Evolutionary conservation across 768 basidiomycete genomes (phyloP).

Genomic region (Calvatia gigantea): DNA sequence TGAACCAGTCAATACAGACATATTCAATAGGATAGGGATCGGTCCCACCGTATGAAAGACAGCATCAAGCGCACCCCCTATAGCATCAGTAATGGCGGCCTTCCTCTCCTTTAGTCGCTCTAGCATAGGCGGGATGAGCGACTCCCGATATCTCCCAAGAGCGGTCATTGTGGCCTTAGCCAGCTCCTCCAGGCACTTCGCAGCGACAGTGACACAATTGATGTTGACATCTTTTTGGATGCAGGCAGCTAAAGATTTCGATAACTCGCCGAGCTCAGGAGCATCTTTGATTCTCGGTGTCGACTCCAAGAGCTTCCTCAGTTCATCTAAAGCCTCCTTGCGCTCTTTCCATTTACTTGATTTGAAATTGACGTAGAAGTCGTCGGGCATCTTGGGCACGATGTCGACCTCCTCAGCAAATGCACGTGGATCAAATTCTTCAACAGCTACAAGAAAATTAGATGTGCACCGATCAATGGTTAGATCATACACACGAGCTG

Average conservation of each 20-base stretch:
- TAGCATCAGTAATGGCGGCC: slow-evolving; percentile 81
- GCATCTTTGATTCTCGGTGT: slow-evolving; percentile 79
- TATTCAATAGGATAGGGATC: slow-evolving; percentile 9
- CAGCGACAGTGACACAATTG: slow-evolving; percentile 89
- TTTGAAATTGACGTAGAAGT: slow-evolving; percentile 68
- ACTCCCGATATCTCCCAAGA: slow-evolving; percentile 74
- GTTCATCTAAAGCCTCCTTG: slow-evolving; percentile 86
- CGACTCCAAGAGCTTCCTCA: slow-evolving; percentile 63
- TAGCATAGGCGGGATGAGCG: slow-evolving; percentile 72
- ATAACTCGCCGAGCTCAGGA: slow-evolving; percentile 71
- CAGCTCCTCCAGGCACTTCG: slow-evolving; percentile 79
- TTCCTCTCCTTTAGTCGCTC: slow-evolving; percentile 95
- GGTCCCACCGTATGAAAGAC: slow-evolving; percentile 74
- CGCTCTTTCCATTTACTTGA: slow-evolving; percentile 99
- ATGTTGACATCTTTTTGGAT: slow-evolving; percentile 92
- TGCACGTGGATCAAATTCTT: slow-evolving; percentile 69
- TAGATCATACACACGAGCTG: slow-evolving; percentile 33
- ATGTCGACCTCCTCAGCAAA: slow-evolving; percentile 83
- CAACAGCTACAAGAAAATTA: slow-evolving; percentile 34
- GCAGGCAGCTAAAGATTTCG: slow-evolving; percentile 72
- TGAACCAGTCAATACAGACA: slow-evolving; percentile 12
- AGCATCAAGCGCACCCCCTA: slow-evolving; percentile 86
- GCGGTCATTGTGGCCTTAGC: slow-evolving; percentile 75
- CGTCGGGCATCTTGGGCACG: slow-evolving; percentile 67
- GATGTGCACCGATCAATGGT: slow-evolving; percentile 13